phyloP scores from a whole-genome alignment of 2,329 filamentous ascomycete species.

The Ustulina deusta region DNA sequence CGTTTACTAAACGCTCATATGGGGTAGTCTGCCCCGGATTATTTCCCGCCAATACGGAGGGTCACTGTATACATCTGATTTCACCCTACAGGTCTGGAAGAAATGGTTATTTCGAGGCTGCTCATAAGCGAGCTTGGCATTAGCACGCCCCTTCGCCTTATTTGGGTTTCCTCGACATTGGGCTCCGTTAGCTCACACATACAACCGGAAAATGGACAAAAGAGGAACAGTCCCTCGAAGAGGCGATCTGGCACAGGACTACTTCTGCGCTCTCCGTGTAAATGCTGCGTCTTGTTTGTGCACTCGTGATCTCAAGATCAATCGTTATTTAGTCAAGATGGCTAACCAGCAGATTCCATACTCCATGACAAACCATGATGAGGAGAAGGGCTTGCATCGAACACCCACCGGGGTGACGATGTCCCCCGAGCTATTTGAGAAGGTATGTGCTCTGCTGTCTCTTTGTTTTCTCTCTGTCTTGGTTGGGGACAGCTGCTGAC shows the following conservation, averaged over 20 bases:
- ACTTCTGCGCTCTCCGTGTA: not conserved
- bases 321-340: conserved; percentile 23
- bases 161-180: conserved; percentile 13
- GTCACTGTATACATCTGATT: conserved; percentile 22
- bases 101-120: conserved; percentile 34
- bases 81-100: conserved; percentile 38
- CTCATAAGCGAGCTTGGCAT: conserved; percentile 32
- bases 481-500: conserved; percentile 13
- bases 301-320: not conserved
- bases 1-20: conserved; percentile 33
- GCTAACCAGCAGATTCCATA: conserved; percentile 35
- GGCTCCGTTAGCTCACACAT: conserved; percentile 17
- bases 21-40: conserved; percentile 23
- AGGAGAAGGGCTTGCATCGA: conserved; percentile 53
- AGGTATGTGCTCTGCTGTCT: conserved; percentile 39
- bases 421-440: conserved; percentile 56
- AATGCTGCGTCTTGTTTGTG: not conserved
- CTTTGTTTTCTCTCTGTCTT: not conserved
- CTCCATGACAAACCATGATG: conserved; percentile 43
- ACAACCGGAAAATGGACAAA: conserved; percentile 16
- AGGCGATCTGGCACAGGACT: not conserved
- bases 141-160: conserved; percentile 23
- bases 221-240: not conserved
- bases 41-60: conserved; percentile 31
- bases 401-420: conserved; percentile 54